Percentiles rank a stretch among this genome's conserved stretches.
Conservation (phyloP, 1,139 yeast species). For the Candida tetrigidarum region DNA sequence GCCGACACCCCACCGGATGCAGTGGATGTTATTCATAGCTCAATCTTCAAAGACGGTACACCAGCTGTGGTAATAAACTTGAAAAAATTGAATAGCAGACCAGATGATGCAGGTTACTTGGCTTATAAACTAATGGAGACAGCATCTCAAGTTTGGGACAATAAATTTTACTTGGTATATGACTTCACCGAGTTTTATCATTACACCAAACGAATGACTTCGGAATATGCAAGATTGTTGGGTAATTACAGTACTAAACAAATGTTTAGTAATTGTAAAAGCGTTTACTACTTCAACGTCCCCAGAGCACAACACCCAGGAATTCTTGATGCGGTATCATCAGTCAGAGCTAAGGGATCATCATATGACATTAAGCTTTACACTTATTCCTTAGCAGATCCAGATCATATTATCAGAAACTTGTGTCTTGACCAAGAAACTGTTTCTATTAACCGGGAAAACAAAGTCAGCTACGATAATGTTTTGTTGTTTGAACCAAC, state of each 20-base stretch:
- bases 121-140: constrained; percentile 69
- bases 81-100: constrained; percentile 42
- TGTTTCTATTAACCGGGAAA: constrained; percentile 48
- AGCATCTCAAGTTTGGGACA: constrained; percentile 75
- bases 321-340: constrained; percentile 30
- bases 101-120: constrained; percentile 57
- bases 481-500: constrained; percentile 53
- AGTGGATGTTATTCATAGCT: constrained; percentile 57
- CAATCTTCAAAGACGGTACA: constrained; percentile 72
- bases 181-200: constrained; percentile 69
- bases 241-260: constrained; percentile 51
- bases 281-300: constrained; percentile 64
- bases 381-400: constrained; percentile 51
- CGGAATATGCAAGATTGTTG: constrained; percentile 37
- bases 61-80: constrained; percentile 68
- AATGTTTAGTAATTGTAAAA: constrained; percentile 56
- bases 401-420: constrained; percentile 49
- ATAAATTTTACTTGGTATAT: constrained; percentile 61
- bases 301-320: constrained; percentile 46
- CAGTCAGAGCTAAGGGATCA: constrained; percentile 20
- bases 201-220: constrained; percentile 10
- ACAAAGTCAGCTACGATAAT: constrained; percentile 62
- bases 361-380: constrained; percentile 27
- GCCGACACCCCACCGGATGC: constrained; percentile 46
- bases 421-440: constrained; percentile 53